These are phyloP conservation scores for Yarrowia keelungensis DNA, from an alignment of 805 yeast species.

Conservation along the genomic window DNA sequence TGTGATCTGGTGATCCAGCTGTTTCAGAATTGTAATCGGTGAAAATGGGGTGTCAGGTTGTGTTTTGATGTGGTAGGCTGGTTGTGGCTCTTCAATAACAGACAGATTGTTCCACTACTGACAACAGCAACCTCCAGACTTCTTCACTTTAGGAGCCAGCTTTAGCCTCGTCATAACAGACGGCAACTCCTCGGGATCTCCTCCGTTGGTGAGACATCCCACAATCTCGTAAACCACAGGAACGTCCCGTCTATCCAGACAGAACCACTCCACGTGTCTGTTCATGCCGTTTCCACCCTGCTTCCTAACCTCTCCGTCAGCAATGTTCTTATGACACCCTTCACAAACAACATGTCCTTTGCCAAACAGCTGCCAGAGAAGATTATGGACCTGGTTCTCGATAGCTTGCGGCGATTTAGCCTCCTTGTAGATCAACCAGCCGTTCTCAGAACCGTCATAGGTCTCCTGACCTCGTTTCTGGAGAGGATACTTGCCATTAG, in stretches of 20 bases:
- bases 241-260: conserved; percentile 19
- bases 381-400: conserved; percentile 44
- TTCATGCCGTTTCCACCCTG: conserved; percentile 13
- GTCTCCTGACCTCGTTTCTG: conserved; percentile 40
- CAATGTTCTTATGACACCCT: conserved; percentile 44
- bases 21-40: too few relatives aligned
- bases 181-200: conserved; percentile 28
- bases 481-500: conserved; percentile 14
- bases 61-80: too few relatives aligned
- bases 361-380: conserved; percentile 45
- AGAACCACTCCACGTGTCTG: conserved; percentile 48
- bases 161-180: neutral
- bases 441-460: conserved; percentile 41
- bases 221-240: conserved; percentile 31
- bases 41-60: too few relatives aligned
- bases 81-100: too few relatives aligned
- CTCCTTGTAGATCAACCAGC: conserved; percentile 45
- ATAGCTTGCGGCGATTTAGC: conserved; percentile 41
- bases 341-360: conserved; percentile 46
- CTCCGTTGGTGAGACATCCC: conserved; percentile 15
- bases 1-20: too few relatives aligned
- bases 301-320: neutral
- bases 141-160: conserved; percentile 1
- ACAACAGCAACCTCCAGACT: conserved; percentile 22
- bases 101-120: neutral